phyloP scores from a whole-genome alignment of 2,329 filamentous ascomycete species.

The Tolypocladium pustulatum region DNA sequence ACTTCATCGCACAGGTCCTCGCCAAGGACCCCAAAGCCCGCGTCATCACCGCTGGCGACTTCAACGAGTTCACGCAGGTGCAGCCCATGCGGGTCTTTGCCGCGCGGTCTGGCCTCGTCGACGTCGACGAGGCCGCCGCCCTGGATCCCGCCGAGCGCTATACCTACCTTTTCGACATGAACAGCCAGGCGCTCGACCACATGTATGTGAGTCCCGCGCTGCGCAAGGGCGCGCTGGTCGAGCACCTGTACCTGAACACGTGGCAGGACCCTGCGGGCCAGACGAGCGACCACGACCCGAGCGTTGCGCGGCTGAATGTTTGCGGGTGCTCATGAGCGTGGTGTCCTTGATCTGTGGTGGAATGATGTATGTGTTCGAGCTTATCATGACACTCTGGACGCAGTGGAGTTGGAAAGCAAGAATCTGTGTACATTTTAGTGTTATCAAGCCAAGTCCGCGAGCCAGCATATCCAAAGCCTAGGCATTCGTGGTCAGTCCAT shows the following conservation, averaged over 20 bases:
- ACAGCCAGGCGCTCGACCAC: conserved; percentile 60
- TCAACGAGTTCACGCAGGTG: conserved; percentile 61
- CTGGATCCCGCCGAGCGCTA: conserved; percentile 50
- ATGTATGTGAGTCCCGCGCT: conserved; percentile 52
- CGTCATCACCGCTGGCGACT: conserved; percentile 56
- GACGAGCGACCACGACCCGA: conserved; percentile 61
- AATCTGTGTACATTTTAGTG: background rate
- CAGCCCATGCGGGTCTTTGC: conserved; percentile 46
- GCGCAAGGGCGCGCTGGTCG: conserved; percentile 33
- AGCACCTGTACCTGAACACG: conserved; percentile 63
- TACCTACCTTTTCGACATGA: conserved; percentile 61
- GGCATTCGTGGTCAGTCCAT: background rate
- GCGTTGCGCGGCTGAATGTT: conserved; percentile 51
- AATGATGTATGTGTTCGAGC: background rate
- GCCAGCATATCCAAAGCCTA: background rate
- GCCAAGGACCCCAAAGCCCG: conserved; percentile 41
- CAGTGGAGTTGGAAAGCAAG: background rate
- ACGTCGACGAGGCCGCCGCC: conserved; percentile 49
- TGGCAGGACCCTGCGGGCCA: conserved; percentile 48
- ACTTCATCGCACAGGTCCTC: conserved; percentile 49
- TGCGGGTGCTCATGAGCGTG: conserved; percentile 27
- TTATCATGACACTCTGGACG: background rate
- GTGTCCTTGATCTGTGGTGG: background rate
- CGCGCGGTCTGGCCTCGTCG: conserved; percentile 41
- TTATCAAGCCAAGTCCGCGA: background rate